These are phyloP conservation scores for Suillus subaureus DNA, from an alignment of 768 basidiomycete species.

Conservation along the genomic window DNA sequence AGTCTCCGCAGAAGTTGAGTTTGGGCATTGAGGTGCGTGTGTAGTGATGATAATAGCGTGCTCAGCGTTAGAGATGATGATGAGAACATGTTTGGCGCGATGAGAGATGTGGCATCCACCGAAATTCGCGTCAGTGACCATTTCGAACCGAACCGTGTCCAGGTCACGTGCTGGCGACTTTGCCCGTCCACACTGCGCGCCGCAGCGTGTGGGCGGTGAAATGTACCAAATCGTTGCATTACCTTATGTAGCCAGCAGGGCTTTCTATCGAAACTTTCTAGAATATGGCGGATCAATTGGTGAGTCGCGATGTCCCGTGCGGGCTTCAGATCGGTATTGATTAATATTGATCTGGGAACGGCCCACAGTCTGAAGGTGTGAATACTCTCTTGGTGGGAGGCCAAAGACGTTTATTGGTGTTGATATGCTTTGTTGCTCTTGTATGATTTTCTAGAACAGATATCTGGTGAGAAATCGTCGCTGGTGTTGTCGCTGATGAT, in stretches of 20 bases:
- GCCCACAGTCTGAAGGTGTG: slow-evolving; percentile 58
- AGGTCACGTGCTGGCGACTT: slow-evolving; percentile 2
- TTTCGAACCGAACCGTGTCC: slow-evolving; percentile 2
- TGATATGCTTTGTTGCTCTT: slow-evolving; percentile 14
- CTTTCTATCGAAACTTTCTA: slow-evolving; percentile 14
- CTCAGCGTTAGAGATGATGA: slow-evolving; percentile 49
- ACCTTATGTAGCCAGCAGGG: background rate
- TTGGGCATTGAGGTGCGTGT: slow-evolving; percentile 78
- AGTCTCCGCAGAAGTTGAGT: slow-evolving; percentile 81
- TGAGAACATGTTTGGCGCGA: slow-evolving; percentile 16
- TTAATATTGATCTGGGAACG: slow-evolving; percentile 16
- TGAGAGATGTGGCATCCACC: slow-evolving; percentile 6
- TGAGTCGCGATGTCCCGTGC: slow-evolving; percentile 33
- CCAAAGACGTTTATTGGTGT: background rate
- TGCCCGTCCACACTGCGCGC: background rate
- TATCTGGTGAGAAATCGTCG: slow-evolving; percentile 64
- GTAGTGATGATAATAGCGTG: slow-evolving; percentile 73
- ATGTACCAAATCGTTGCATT: background rate
- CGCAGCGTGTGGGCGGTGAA: background rate
- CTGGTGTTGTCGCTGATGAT: background rate
- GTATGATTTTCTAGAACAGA: slow-evolving; percentile 67
- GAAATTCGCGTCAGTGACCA: slow-evolving; percentile 1
- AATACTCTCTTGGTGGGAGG: slow-evolving; percentile 16
- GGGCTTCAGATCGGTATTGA: slow-evolving; percentile 18
- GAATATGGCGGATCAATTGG: slow-evolving; percentile 61